phyloP scores from a whole-genome alignment of 2,329 filamentous ascomycete genomes.

The Neofusicoccum sp. region DNA sequence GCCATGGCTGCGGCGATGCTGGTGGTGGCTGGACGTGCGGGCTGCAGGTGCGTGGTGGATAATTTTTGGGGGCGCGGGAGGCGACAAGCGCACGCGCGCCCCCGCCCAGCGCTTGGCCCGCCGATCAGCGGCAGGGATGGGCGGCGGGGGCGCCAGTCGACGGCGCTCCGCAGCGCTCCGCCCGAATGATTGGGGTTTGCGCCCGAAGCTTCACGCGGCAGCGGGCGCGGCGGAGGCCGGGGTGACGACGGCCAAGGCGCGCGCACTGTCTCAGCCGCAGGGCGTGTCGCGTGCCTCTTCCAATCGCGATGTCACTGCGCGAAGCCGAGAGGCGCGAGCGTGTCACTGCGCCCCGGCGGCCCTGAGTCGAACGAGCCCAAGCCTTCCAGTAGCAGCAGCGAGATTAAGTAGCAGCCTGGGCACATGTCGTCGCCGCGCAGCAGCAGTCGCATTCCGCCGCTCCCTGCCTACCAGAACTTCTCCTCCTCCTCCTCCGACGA shows the following conservation, averaged over 20 bases:
- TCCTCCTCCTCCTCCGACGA: background rate
- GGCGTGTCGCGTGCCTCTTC: background rate
- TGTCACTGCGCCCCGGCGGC: background rate
- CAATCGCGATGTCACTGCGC: background rate
- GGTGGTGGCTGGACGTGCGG: background rate
- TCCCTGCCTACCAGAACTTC: background rate
- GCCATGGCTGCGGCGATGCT: constrained; percentile 25
- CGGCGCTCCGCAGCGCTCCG: background rate
- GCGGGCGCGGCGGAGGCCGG: background rate
- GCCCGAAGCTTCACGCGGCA: no score
- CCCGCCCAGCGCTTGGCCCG: constrained; percentile 2
- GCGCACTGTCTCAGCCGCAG: background rate
- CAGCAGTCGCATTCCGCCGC: background rate
- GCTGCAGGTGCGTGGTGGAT: background rate
- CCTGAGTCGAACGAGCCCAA: background rate
- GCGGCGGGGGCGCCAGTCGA: background rate
- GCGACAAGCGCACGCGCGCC: background rate
- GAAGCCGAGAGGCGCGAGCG: background rate
- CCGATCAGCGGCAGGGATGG: background rate
- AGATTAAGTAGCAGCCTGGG: constrained; percentile 8
- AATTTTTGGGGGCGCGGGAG: background rate
- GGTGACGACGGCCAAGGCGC: background rate
- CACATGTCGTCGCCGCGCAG: background rate
- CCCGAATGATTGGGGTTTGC: background rate
- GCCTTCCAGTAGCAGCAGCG: background rate